Conservation (phyloP, 352 stramenopile species). For the Phytophthora syringae region DNA sequence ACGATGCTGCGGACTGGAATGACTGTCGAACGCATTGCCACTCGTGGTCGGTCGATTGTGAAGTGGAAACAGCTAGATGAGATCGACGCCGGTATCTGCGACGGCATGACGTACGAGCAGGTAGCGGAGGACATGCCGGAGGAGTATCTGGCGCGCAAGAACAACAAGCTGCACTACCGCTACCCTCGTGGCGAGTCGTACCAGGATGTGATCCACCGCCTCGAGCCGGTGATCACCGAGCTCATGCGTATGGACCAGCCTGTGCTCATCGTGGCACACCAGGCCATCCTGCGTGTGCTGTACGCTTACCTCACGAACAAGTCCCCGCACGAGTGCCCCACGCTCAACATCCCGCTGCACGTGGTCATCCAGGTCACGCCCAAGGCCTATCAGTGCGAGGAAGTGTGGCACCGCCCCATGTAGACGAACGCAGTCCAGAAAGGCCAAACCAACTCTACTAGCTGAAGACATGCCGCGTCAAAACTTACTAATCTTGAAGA, state of each 20-base stretch:
- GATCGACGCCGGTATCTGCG: constrained; percentile 96
- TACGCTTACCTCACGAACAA: constrained; percentile 98
- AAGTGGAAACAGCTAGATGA: constrained; percentile 95
- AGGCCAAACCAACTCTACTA: constrained; percentile 11
- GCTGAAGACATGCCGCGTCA: constrained; percentile 15
- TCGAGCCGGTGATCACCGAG: constrained; percentile 97
- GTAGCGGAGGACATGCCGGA: constrained; percentile 95
- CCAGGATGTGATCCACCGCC: constrained; percentile 96
- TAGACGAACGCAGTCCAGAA: constrained; percentile 39
- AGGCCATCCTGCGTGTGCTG: constrained; percentile 95
- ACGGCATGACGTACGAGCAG: constrained; percentile 98
- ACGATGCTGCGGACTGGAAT: constrained; percentile 97
- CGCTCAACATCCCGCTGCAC: constrained; percentile 93
- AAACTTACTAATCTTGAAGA: too few relatives aligned
- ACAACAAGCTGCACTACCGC: constrained; percentile 89
- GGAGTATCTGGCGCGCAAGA: constrained; percentile 93
- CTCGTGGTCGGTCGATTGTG: constrained; percentile 64
- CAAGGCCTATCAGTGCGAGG: constrained; percentile 94
- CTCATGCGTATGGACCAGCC: constrained; percentile 95
- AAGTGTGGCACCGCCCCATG: constrained; percentile 92
- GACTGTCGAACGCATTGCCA: constrained; percentile 91
- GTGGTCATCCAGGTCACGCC: constrained; percentile 96
- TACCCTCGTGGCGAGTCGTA: constrained; percentile 96
- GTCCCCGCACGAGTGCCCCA: constrained; percentile 92
- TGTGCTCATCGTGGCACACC: constrained; percentile 94